These are phyloP conservation scores for Tirmania nivea DNA, from an alignment of 495 filamentous ascomycete species.

Conservation along the genomic window DNA sequence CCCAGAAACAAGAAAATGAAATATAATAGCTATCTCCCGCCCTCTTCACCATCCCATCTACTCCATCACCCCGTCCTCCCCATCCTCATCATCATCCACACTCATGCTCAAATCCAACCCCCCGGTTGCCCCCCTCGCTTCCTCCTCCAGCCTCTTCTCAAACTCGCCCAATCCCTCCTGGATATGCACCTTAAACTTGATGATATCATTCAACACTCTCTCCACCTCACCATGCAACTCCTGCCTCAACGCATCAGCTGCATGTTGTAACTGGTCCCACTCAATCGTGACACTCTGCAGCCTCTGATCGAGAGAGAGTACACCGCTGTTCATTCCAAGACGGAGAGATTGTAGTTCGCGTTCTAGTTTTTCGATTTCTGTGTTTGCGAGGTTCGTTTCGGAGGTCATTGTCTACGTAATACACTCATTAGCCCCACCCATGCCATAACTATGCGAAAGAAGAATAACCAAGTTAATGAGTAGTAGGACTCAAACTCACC, in stretches of 20 bases:
- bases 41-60: not conserved
- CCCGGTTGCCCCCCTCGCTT: conserved; percentile 37
- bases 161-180: conserved; percentile 82
- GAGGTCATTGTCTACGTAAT: conserved; percentile 41
- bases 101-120: not conserved
- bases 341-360: conserved; percentile 90
- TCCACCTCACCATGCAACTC: conserved; percentile 91
- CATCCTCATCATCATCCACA: not conserved
- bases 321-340: conserved; percentile 57
- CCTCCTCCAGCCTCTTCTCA: conserved; percentile 74
- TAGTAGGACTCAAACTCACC: conserved; percentile 18
- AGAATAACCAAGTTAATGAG: too few relatives aligned
- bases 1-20: not conserved
- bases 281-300: conserved; percentile 95
- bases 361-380: conserved; percentile 95
- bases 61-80: not conserved
- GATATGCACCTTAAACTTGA: conserved; percentile 94
- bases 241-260: conserved; percentile 65
- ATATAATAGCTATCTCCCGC: not conserved
- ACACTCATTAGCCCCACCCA: conserved; percentile 10
- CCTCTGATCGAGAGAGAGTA: conserved; percentile 80
- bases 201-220: conserved; percentile 86
- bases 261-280: conserved; percentile 77
- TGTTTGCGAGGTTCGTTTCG: conserved; percentile 67
- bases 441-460: not conserved